These are phyloP conservation scores for Backusella liffmaniae DNA, from an alignment of 192 early-diverging fungal species.

Conservation along the genomic window DNA sequence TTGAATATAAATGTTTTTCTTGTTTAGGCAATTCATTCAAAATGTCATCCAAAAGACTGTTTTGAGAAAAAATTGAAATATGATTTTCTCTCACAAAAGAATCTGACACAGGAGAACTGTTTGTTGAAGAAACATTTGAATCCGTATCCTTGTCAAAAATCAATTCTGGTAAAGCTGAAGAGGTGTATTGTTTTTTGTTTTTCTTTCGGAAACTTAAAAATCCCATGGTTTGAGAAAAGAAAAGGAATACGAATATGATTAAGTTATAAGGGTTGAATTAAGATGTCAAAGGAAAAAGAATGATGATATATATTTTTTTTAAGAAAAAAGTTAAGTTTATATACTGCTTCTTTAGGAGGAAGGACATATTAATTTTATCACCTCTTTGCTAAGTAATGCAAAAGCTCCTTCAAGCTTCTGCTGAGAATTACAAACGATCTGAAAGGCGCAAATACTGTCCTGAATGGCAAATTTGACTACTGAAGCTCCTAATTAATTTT, in stretches of 20 bases:
- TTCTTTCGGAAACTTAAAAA: background rate
- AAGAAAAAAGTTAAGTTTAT: background rate
- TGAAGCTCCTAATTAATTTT: conserved; percentile 1
- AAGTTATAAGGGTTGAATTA: background rate
- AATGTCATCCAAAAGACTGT: background rate
- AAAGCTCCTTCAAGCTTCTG: background rate
- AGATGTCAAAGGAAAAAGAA: background rate
- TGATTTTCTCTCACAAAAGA: background rate
- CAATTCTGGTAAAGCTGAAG: background rate
- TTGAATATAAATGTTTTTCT: background rate
- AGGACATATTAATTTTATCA: background rate
- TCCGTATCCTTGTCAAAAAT: background rate
- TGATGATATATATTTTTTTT: background rate
- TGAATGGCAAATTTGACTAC: background rate
- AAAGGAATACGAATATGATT: background rate
- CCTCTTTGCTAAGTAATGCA: background rate
- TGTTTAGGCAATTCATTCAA: background rate
- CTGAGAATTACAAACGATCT: background rate
- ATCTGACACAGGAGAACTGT: background rate
- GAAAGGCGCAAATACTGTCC: background rate
- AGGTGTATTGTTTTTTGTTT: background rate
- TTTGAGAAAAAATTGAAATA: background rate
- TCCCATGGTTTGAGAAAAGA: background rate
- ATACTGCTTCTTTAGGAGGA: background rate
- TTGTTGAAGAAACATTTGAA: background rate